Percentiles rank a stretch among this genome's conserved stretches.
These are phyloP conservation scores for Mycena citricolor DNA, from an alignment of 1,284 basidiomycete genomes.

Conservation along the genomic window DNA sequence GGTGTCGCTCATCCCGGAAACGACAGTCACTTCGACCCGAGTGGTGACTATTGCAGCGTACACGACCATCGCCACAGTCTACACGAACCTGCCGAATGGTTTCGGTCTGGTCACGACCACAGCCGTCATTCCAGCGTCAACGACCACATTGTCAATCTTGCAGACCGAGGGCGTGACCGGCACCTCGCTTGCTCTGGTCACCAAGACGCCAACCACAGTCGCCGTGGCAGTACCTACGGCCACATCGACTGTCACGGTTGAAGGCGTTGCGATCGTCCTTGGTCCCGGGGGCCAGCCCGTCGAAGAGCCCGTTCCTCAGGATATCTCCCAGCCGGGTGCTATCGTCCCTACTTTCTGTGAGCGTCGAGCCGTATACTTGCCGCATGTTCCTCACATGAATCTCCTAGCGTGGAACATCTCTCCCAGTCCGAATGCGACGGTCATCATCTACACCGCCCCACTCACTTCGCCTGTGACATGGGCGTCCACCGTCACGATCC, in stretches of 20 bases:
- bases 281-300: constrained; percentile 9
- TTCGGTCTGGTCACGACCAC: too few relatives aligned
- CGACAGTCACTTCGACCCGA: too few relatives aligned
- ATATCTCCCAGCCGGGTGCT: not conserved
- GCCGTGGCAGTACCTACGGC: constrained; percentile 2
- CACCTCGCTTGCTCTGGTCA: too few relatives aligned
- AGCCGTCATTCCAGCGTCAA: too few relatives aligned
- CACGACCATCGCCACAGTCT: too few relatives aligned
- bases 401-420: not conserved
- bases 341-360: constrained; percentile 9
- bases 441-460: not conserved
- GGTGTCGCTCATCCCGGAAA: too few relatives aligned
- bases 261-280: not conserved
- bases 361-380: not conserved
- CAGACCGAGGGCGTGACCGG: too few relatives aligned
- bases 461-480: constrained; percentile 5
- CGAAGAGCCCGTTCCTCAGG: not conserved
- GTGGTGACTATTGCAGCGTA: too few relatives aligned
- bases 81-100: too few relatives aligned
- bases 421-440: constrained; percentile 1
- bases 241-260: not conserved
- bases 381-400: not conserved
- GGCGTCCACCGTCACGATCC: constrained; percentile 6
- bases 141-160: too few relatives aligned
- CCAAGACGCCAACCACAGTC: too few relatives aligned